Conservation (phyloP, 2,329 filamentous ascomycete genomes). For the Mollisiaceae sp. region DNA sequence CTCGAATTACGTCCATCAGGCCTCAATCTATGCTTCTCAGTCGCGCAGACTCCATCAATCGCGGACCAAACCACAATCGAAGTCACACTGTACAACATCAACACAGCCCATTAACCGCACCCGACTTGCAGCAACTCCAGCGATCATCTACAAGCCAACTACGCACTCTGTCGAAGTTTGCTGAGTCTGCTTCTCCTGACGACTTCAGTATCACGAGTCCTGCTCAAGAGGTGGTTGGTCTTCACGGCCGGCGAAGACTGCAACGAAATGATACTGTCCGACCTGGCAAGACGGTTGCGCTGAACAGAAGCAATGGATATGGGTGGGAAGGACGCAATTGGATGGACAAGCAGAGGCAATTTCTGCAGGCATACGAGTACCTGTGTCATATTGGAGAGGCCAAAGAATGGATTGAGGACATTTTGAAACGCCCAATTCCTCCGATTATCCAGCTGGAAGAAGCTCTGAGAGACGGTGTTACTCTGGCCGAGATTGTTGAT, state of each 20-base stretch:
- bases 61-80: slow-evolving; percentile 27
- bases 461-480: slow-evolving; percentile 89
- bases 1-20: slow-evolving; percentile 41
- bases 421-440: slow-evolving; percentile 83
- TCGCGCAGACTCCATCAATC: slow-evolving; percentile 57
- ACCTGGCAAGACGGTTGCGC: slow-evolving; percentile 46
- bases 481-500: slow-evolving; percentile 91
- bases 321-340: slow-evolving; percentile 86
- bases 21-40: slow-evolving; percentile 68
- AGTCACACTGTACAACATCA: slow-evolving; percentile 41
- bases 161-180: slow-evolving; percentile 82
- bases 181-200: slow-evolving; percentile 74
- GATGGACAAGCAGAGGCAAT: slow-evolving; percentile 99
- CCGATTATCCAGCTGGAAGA: slow-evolving; percentile 95
- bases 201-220: slow-evolving; percentile 81
- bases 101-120: slow-evolving; percentile 59
- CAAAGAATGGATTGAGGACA: slow-evolving; percentile 97
- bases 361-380: slow-evolving; percentile 96
- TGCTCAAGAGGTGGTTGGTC: slow-evolving; percentile 83
- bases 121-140: slow-evolving; percentile 81
- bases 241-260: slow-evolving; percentile 82
- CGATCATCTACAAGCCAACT: slow-evolving; percentile 91
- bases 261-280: slow-evolving; percentile 69
- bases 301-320: slow-evolving; percentile 58
- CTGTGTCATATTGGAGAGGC: slow-evolving; percentile 98